Base-by-base conservation (phyloP, 768 basidiomycete genomes). In the Tricholoma sp. region DNA sequence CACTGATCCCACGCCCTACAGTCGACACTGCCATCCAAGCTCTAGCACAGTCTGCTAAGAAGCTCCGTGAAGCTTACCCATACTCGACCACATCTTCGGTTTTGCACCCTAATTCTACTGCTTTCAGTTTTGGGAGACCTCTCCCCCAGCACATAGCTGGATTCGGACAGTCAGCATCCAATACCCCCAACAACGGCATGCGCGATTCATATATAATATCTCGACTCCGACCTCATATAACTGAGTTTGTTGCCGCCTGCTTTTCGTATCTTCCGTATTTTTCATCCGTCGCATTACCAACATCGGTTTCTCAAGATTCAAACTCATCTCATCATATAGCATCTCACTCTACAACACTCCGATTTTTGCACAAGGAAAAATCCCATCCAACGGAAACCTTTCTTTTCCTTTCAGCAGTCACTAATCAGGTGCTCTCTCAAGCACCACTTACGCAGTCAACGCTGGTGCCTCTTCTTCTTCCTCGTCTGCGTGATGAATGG, bases 211-310 rank as follows among this genome's bases (percentile, higher is more conserved):
- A 94, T 68, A 79, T 93, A 60, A 70, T 84, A 37, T 89, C 85
- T 15, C 80, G 91, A 54, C 74, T 94, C 15, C 81, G 86, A 49
- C 86, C 88, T 13, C 84, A 87, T 68, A 83, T 92, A 50, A 72
- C 77, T 52, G 91, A 92, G 52, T 94, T 90, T 61, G 84, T 86
- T 31, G 80, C 91, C 2, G 81, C 86, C 31, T 89, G 82, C 68
- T 79, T 85, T 68, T 87, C 91, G 6, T 94, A 93, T 67, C 81
- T 93, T 48, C 89, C 89, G 2, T 93, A 94, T 66, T 94, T 94
- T 66, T 88, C 90, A 18, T 85, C 81, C 61, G 68, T 80, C 52
- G 66, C 77, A 12, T 53, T 71, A 28, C 58, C 64, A 58, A 52
- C 60, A 42, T 62, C 52, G 55, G 61, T 63, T 60, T 65, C 64